Conservation (phyloP, 257 asterid genomes). For the Nicotiana sylvestris region DNA sequence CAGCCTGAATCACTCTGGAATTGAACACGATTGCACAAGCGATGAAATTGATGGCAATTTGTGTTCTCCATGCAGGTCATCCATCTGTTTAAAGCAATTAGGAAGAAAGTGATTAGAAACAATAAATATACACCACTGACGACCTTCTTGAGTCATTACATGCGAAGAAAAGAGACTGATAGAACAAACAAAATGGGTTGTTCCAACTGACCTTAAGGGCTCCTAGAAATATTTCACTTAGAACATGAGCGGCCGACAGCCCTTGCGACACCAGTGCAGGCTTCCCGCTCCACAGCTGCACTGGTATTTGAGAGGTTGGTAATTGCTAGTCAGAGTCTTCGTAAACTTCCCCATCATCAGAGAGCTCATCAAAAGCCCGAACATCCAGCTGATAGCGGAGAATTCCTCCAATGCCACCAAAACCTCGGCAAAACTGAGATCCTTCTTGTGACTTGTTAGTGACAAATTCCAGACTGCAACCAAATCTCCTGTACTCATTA, state of each 20-base stretch:
- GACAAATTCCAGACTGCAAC: conserved; percentile 16
- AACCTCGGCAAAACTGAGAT: conserved; percentile 19
- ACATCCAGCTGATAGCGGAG: conserved; percentile 23
- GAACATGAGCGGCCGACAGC: conserved; percentile 2
- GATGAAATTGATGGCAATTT: not conserved
- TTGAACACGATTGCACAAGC: not conserved
- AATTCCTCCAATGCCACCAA: conserved; percentile 22
- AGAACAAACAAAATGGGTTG: not conserved
- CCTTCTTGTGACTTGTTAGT: conserved; percentile 22
- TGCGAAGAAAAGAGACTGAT: not conserved
- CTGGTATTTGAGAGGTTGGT: conserved; percentile 5
- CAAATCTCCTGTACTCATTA: conserved; percentile 14
- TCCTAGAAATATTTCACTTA: not conserved
- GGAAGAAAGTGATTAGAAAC: not conserved
- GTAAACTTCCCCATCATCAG: conserved; percentile 12
- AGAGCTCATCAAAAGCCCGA: conserved; percentile 20
- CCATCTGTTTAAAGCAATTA: not conserved
- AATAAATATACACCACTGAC: not conserved
- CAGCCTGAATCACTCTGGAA: not conserved
- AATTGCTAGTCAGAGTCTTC: conserved; percentile 22
- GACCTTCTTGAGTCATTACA: not conserved
- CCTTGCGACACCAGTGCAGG: conserved; percentile 17
- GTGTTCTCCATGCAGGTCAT: not conserved
- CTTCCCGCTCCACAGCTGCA: conserved; percentile 6
- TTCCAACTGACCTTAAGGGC: not conserved